Conservation (phyloP, 345 rosid genomes). For the Syzygium oleosum region DNA sequence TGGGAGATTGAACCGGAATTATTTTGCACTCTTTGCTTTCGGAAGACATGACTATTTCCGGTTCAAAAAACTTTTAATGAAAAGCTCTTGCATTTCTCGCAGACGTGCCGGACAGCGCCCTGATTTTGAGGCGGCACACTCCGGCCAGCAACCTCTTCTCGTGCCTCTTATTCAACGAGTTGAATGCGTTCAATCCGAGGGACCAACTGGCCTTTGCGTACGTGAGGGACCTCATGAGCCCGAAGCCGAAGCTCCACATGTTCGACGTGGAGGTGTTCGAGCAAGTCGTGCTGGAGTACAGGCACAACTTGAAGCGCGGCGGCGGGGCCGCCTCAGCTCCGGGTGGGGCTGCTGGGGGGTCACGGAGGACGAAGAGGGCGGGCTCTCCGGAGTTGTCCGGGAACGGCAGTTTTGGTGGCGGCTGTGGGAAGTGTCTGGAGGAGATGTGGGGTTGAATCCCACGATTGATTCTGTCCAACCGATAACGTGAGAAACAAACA, state of each 20-base stretch:
- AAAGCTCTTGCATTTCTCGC: not conserved
- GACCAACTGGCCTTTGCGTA: constrained; percentile 85
- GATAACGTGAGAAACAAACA: not conserved
- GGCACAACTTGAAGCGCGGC: constrained; percentile 52
- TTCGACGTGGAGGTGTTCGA: constrained; percentile 84
- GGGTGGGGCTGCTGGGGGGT: not conserved
- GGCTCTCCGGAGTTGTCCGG: constrained; percentile 9
- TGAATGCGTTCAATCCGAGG: constrained; percentile 83
- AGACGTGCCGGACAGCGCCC: constrained; percentile 89
- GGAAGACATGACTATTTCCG: not conserved
- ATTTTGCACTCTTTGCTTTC: not conserved
- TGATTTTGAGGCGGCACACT: constrained; percentile 73
- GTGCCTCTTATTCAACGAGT: constrained; percentile 79
- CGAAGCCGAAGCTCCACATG: constrained; percentile 65
- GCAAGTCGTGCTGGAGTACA: constrained; percentile 64
- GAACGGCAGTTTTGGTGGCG: constrained; percentile 31
- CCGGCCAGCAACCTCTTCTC: constrained; percentile 56
- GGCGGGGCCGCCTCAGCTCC: not conserved
- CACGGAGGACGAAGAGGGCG: not conserved
- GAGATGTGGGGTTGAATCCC: constrained; percentile 57
- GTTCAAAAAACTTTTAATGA: not conserved
- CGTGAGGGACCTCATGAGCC: constrained; percentile 65
- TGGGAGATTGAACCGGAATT: not conserved
- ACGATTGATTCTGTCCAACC: not conserved
- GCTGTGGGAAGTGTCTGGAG: constrained; percentile 43